Evolutionary conservation across 2,329 filamentous ascomycete species (phyloP), one percentile per base, ranked within the genome.

Genomic region (Cryoendolithus antarcticus): DNA sequence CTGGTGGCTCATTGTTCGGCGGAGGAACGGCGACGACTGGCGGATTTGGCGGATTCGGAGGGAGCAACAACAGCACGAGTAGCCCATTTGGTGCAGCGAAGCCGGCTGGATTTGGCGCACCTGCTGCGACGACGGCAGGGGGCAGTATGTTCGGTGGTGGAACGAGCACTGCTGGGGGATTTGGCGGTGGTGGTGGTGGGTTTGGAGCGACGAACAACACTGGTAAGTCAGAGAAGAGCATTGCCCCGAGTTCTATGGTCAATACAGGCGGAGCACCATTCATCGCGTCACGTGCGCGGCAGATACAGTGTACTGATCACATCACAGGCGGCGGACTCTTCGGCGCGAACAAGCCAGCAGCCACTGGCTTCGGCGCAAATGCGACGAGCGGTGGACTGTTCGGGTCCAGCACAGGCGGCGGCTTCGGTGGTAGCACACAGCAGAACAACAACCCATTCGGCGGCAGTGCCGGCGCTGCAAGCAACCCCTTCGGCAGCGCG

Each of bases 61-160:
- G 41, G 12, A 41, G 35, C 29, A 43, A 13, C 37, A 46, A 43
- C 34, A 38, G 29, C n/a, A 40, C 44, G 29, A 47, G 39, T 30
- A 42, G 39, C 13, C 48, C 49, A 35, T 53, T 53, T 31, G 50
- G 50, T 15, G 67, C 74, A 31, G 63, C 71, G 7, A 38, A 35
- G 29, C 47, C 44, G 10, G 75, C 76, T 49, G 73, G 74, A 34
- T 57, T 57, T 36, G 74, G 74, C 32, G 35, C 44, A n/a, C 48
- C 38, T 28, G 38, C 38, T 28, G 27, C 42, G n/a, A 56, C 66
- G 30, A 54, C 66, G n/a, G 61, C 64, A 9, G 48, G 51, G 6
- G 51, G 54, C 12, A 50, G 52, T 10, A 46, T 61, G 15, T 63
- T 64, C 40, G 56, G 56, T 11, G 49, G 54, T 10, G 59, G 55